Evolutionary conservation across 805 yeast species (phyloP), one percentile per base, ranked within the genome.

Genomic region (Suhomyces emberorum): DNA sequence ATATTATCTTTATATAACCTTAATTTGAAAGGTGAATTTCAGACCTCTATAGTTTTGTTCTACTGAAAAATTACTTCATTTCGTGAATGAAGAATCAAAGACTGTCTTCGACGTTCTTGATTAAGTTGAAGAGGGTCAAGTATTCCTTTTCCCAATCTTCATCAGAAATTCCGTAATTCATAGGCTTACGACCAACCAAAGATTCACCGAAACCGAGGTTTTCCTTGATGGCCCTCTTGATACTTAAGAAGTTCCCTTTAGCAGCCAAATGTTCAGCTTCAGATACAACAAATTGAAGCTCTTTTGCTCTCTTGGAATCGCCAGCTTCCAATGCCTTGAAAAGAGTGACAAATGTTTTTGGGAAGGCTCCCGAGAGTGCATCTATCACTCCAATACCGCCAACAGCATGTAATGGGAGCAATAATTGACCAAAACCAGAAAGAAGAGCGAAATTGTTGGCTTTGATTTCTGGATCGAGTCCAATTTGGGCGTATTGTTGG

Each of bases 321-420:
- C 76, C 77, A 9, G 51, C 54, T 27, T 61, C 57, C 39, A 47
- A 59, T 12, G 70, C 57, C 28, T 63, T 54, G 45, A 55, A 70
- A 26, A 76, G 49, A 33, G 59, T 59, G 33, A 70, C 72, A 28
- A 66, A 66, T 4, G 69, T 55, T 54, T 72, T 70, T 40, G 81
- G 81, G 57, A 63, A 73, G 3, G 74, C 75, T 23, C 76, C 77
- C 27, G 73, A 60, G 21, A 74, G 55, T 5, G 77, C 81, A 49
- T 74, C 79, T 39, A 76, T 68, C 11, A 77, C 63, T 22, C 79
- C 80, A 34, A 60, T 57, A 35, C 64, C 65, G n/a, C 77, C 77
- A 15, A 71, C 65, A 1, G 65, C 39, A 31, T 72, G 54, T 12
- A 68, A 69, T 16, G 80, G 79, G 22, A 73, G 51, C 23, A 76